Conservation (phyloP, 805 yeast species). For the Zygotorulaspora sp. region DNA sequence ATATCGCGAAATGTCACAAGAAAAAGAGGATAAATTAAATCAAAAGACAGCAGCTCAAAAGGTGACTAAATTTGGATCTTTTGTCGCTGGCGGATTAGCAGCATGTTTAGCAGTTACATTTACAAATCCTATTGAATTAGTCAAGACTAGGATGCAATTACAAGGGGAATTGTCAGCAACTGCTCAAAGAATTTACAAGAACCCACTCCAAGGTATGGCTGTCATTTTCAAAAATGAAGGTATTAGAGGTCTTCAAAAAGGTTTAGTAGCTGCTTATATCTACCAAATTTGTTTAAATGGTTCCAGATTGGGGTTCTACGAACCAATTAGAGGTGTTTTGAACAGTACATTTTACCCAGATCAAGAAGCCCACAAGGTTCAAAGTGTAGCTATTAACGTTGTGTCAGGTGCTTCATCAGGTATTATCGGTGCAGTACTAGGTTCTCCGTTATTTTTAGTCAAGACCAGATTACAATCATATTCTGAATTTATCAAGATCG, state of each 20-base stretch:
- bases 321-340: conserved; percentile 65
- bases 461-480: conserved; percentile 97
- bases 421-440: conserved; percentile 79
- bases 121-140: conserved; percentile 92
- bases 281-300: conserved; percentile 93
- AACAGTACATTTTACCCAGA: conserved; percentile 54
- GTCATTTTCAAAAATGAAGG: conserved; percentile 80
- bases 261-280: conserved; percentile 79
- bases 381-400: conserved; percentile 58
- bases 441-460: conserved; percentile 87
- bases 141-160: conserved; percentile 92
- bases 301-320: conserved; percentile 90
- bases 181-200: conserved; percentile 59
- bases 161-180: conserved; percentile 80
- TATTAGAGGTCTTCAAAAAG: conserved; percentile 80
- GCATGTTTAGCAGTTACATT: conserved; percentile 98
- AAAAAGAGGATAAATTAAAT: conserved; percentile 11
- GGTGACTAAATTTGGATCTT: conserved; percentile 69
- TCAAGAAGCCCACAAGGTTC: conserved; percentile 45
- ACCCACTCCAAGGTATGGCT: conserved; percentile 78
- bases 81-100: conserved; percentile 86
- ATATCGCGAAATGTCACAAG: conserved; percentile 9
- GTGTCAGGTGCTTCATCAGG: conserved; percentile 81
- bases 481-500: conserved; percentile 62
- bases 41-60: conserved; percentile 50